Percentiles rank a stretch among this genome's conserved stretches.
Conservation (phyloP, 495 filamentous ascomycete species). For the Hypoxylon fuscum region DNA sequence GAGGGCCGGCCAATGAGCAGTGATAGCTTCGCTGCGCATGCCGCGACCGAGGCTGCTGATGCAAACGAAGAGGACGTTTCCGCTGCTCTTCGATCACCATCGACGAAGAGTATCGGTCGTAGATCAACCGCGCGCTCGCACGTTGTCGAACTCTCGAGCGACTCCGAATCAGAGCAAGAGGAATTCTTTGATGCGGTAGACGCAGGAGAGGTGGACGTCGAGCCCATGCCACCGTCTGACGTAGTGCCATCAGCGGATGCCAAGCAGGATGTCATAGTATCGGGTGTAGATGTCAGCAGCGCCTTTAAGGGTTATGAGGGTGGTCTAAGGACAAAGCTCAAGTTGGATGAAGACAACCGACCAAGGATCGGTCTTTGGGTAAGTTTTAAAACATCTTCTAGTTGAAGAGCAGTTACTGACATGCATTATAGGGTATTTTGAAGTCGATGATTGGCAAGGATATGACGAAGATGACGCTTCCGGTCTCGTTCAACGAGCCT, state of each 20-base stretch:
- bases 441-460: constrained; percentile 99
- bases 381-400: constrained; percentile 45
- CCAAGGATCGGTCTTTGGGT: constrained; percentile 98
- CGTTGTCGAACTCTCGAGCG: constrained; percentile 71
- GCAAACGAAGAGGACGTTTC: constrained; percentile 40
- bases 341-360: constrained; percentile 90
- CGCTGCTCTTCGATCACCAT: constrained; percentile 55
- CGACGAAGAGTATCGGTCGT: constrained; percentile 51
- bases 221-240: constrained; percentile 59
- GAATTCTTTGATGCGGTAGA: constrained; percentile 99
- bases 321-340: constrained; percentile 76
- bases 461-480: constrained; percentile 99
- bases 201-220: constrained; percentile 86
- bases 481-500: constrained; percentile 98
- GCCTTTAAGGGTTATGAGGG: constrained; percentile 94
- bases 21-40: constrained; percentile 46
- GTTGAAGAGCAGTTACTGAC: constrained; percentile 17
- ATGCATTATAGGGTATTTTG: constrained; percentile 76
- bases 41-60: constrained; percentile 40
- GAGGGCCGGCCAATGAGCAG: constrained; percentile 55
- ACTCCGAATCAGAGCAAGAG: constrained; percentile 83
- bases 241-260: constrained; percentile 51
- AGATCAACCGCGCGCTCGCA: constrained; percentile 68
- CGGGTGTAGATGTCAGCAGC: constrained; percentile 68
- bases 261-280: constrained; percentile 52